Evolutionary conservation across 768 basidiomycete genomes (phyloP).

Genomic region (Amanita pallidorosea): DNA sequence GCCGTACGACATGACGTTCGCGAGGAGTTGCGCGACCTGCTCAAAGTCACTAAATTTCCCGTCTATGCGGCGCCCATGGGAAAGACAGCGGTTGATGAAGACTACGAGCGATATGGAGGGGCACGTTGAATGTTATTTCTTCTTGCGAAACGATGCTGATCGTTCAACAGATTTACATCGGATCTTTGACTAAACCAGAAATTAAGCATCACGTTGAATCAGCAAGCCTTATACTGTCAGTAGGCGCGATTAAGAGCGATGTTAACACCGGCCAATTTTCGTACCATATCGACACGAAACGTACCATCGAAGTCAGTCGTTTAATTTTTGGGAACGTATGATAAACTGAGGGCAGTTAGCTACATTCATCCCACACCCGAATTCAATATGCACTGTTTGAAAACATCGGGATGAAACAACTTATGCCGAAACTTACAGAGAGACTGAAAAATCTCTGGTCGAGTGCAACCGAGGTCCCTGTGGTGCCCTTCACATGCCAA

Average conservation of each 20-base stretch:
- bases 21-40: slow-evolving; percentile 51
- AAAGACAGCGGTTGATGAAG: slow-evolving; percentile 66
- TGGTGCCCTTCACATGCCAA: slow-evolving; percentile 31
- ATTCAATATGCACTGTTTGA: slow-evolving; percentile 56
- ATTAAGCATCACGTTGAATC: slow-evolving; percentile 65
- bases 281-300: slow-evolving; percentile 49
- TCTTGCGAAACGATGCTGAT: neutral
- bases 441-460: slow-evolving; percentile 33
- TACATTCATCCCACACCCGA: slow-evolving; percentile 66
- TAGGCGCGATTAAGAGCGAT: slow-evolving; percentile 64
- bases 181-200: slow-evolving; percentile 53
- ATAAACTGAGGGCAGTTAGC: slow-evolving; percentile 23
- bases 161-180: slow-evolving; percentile 56
- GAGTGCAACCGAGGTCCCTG: slow-evolving; percentile 29
- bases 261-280: slow-evolving; percentile 89
- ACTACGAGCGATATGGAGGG: slow-evolving; percentile 66
- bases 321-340: neutral
- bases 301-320: slow-evolving; percentile 49
- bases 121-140: slow-evolving; percentile 30
- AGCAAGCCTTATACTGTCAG: slow-evolving; percentile 64
- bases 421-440: slow-evolving; percentile 63
- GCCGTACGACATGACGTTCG: slow-evolving; percentile 60
- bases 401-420: slow-evolving; percentile 62
- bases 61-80: slow-evolving; percentile 78
- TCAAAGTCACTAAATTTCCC: slow-evolving; percentile 55